Conservation (phyloP, 1,284 basidiomycete genomes). For the Ceratobasidium sp. region DNA sequence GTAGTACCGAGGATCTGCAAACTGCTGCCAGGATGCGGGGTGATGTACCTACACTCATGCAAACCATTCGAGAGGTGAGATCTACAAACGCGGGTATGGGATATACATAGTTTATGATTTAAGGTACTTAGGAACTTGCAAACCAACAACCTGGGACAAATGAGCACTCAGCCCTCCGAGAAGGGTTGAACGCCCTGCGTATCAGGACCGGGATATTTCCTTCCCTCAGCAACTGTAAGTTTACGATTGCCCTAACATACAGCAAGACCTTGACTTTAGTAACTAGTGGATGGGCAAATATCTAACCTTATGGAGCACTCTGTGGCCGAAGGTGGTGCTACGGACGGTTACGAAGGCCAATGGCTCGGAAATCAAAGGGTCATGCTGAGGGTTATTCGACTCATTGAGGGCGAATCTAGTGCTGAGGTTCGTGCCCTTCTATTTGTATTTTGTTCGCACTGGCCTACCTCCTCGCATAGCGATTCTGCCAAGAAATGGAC, state of each 20-base stretch:
- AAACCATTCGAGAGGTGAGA: conserved; percentile 27
- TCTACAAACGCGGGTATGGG: too few species aligned
- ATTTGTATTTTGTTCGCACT: background rate
- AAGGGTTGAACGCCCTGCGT: conserved; percentile 23
- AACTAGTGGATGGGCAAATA: conserved; percentile 31
- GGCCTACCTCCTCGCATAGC: background rate
- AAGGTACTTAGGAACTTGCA: conserved; percentile 22
- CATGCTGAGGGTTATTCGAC: conserved; percentile 16
- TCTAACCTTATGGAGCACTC: conserved; percentile 5
- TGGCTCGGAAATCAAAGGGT: conserved; percentile 34
- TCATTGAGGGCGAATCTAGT: background rate
- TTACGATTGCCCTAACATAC: background rate
- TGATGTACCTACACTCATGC: conserved; percentile 18
- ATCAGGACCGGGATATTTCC: conserved; percentile 19
- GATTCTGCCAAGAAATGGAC: background rate
- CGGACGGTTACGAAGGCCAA: conserved; percentile 16
- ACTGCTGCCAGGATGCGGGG: conserved; percentile 22
- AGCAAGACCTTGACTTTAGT: background rate
- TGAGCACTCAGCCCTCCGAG: conserved; percentile 21
- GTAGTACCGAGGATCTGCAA: conserved; percentile 14
- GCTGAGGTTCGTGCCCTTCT: too few species aligned
- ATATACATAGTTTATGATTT: too few species aligned
- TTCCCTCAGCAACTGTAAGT: conserved; percentile 5
- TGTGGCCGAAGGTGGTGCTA: background rate
- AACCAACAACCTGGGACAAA: conserved; percentile 28